Evolutionary conservation across 2,329 filamentous ascomycete genomes (phyloP), one percentile per base, ranked within the genome.

Genomic region (Aspergillus floridensis): DNA sequence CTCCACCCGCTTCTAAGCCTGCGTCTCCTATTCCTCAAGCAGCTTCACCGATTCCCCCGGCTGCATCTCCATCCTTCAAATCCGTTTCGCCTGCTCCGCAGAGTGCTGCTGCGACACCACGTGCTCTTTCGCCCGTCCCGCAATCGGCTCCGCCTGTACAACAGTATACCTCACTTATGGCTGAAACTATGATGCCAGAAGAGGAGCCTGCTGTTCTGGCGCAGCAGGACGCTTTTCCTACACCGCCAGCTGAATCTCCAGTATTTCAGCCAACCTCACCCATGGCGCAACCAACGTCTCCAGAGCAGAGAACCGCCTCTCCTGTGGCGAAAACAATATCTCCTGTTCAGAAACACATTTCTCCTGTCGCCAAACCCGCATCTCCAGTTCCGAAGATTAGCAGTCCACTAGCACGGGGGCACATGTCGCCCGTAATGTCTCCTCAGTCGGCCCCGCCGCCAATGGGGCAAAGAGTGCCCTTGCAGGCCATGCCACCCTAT

Each of bases 321-420:
- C 66, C 63, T 14, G 53, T 61, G 12, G 63, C 63, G 38, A 66
- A 59, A 46, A 49, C 61, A n/a, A 44, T 49, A 35, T 62, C 64
- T 49, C 60, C 63, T 10, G 32, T 52, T 11, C 60, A 64, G 41
- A 64, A 53, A 26, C 59, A 65, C 21, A 55, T 59, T 1, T 68
- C 68, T 11, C 68, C 68, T 21, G 59, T 65, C 24, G 63, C 59
- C n/a, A 68, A 70, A 47, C 56, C 64, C 44, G 64, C 66, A 21
- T 72, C 71, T 11, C 71, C 71, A 2, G 55, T 69, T 3, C 68
- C 70, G 49, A 74, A 73, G 65, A 63, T 72, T 54, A 70, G 69
- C 68, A 76, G 71, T 52, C 76, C 76, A 22, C 69, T 75, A 50
- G 69, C 73, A 50, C 70, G 70, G 56, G 66, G 69, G n/a, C 76